Base-by-base conservation (phyloP, 2,329 filamentous ascomycete species). In the Incumbomyces delicatus region DNA sequence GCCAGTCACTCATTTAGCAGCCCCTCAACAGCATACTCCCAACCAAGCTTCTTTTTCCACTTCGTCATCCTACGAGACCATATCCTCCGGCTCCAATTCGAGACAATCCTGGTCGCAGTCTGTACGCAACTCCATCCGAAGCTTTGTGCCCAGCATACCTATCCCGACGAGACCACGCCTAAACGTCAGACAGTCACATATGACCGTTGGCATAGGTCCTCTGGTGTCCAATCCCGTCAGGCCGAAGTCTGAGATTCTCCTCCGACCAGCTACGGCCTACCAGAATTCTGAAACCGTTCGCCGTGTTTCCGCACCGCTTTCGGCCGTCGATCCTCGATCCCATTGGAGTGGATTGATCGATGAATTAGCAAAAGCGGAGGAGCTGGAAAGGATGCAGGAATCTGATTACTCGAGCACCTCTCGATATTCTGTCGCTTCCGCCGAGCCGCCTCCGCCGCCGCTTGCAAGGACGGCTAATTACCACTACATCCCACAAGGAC, bases 241-340 rank as follows among this genome's bases (percentile, higher is more conserved):
- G 12, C 49, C 29, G 35, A 50, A 36, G 48, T 53, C 11, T 43
- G 44, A 37, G 52, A 43, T 14, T 32, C 47, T 20, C 32, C 30
- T 20, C 40, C 48, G 22, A 22, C 43, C 16, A 16, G 22, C 16
- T 22, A 35, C 22, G 3, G 37, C 39, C 13, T 43, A 38, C n/a
- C 48, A 42, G 34, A 44, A 16, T 33, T 31, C 2, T n/a, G 18
- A 46, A 3, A 39, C 35, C 20, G 34, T 48, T 13, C 49, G 55
- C 14, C 50, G 50, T 10, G 37, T 55, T n/a, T 58, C 57, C 10
- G 34, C 51, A 11, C 55, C 57, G n/a, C 46, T 57, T n/a, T 61
- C 66, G 46, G 62, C 64, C 3, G 59, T 60, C 5, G 68, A 71
- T 53, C 68, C 68, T 30, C 65, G 68, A 27, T 63, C 57, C 30